A percentile compares a stretch with the other conserved stretches of the same genome.
Evolutionary conservation across 192 early-diverging fungal species (phyloP).

Genomic region (Phycomyces nitens): DNA sequence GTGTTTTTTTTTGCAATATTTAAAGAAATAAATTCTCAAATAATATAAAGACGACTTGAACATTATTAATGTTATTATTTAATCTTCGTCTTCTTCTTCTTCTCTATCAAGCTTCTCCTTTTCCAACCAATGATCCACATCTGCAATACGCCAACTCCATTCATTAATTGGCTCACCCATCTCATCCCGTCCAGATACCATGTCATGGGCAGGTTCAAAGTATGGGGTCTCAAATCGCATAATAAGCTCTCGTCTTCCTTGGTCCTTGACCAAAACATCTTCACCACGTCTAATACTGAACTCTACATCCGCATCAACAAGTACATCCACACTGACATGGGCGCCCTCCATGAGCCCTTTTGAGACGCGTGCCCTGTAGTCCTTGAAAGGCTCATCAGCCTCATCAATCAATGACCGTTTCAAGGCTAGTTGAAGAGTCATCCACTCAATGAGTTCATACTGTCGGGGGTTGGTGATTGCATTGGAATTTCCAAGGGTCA

Average conservation of each 20-base stretch:
- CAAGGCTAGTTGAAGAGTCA: conserved; percentile 35
- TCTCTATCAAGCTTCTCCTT: conserved; percentile 33
- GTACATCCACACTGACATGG: conserved; percentile 47
- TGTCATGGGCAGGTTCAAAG: conserved; percentile 48
- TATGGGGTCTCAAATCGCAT: conserved; percentile 49
- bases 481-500: conserved; percentile 34
- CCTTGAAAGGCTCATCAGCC: conserved; percentile 15
- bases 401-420: conserved; percentile 3
- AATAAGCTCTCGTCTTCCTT: conserved; percentile 39
- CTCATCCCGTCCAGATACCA: conserved; percentile 42
- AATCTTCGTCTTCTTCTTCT: background rate
- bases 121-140: conserved; percentile 52
- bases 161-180: conserved; percentile 34
- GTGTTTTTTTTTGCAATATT: background rate
- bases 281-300: conserved; percentile 19
- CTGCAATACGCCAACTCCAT: conserved; percentile 48
- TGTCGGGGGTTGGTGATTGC: conserved; percentile 23
- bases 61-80: background rate
- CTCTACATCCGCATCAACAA: conserved; percentile 40
- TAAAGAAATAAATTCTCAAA: background rate
- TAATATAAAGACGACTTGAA: background rate
- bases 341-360: conserved; percentile 47
- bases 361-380: conserved; percentile 37
- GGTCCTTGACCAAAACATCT: conserved; percentile 38
- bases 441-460: conserved; percentile 38